Percentiles rank a stretch among this genome's conserved stretches.
These are phyloP conservation scores for Backusella parvicylindrica DNA, from an alignment of 192 early-diverging fungal genomes.

Conservation along the genomic window DNA sequence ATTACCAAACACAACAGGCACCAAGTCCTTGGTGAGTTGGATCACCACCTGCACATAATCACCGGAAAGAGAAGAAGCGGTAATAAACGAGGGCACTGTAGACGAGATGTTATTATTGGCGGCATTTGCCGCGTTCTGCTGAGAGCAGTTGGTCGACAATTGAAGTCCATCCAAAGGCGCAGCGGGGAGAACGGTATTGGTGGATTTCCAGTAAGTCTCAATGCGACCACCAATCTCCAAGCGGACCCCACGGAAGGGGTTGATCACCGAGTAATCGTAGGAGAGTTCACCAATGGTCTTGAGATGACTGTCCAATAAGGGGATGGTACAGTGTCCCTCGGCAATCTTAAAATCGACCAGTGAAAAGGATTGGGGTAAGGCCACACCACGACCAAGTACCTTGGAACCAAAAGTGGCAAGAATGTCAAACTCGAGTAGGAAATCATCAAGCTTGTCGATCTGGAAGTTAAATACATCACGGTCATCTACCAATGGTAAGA, in stretches of 20 bases:
- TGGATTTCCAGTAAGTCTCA: constrained; percentile 99
- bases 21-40: constrained; percentile 83
- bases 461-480: constrained; percentile 81
- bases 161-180: not conserved
- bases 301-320: constrained; percentile 89
- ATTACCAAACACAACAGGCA: constrained; percentile 82
- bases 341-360: constrained; percentile 37
- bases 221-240: constrained; percentile 94
- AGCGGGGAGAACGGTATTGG: constrained; percentile 59
- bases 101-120: constrained; percentile 24
- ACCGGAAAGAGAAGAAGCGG: constrained; percentile 85
- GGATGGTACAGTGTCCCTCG: constrained; percentile 43
- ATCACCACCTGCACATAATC: constrained; percentile 90
- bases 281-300: constrained; percentile 88
- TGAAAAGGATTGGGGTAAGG: constrained; percentile 67
- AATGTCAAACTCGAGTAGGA: constrained; percentile 91
- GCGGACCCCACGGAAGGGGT: constrained; percentile 83
- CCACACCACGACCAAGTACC: constrained; percentile 84
- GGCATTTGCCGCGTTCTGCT: constrained; percentile 13
- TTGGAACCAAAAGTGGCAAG: constrained; percentile 97
- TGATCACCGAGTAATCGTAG: constrained; percentile 79
- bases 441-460: constrained; percentile 68
- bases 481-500: constrained; percentile 85
- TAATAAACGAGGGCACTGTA: constrained; percentile 67
- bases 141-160: constrained; percentile 26